Evolutionary conservation across 805 yeast genomes (phyloP), one percentile per base, ranked within the genome.

Genomic region (Candida easanensis): DNA sequence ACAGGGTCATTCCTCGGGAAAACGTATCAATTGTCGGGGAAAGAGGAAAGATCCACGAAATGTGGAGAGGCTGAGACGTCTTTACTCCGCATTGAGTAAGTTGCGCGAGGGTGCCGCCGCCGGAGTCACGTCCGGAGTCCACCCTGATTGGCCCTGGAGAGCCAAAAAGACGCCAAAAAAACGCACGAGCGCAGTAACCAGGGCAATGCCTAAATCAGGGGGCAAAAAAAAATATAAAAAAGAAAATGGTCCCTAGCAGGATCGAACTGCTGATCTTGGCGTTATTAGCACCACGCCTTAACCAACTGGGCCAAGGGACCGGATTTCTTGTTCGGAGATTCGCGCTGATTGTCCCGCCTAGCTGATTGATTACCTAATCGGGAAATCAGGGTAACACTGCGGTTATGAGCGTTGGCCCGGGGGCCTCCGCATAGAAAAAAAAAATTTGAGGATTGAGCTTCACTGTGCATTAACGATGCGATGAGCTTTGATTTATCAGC

Each of bases 181-280:
- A n/a, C n/a, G n/a, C 25, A 10, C 10, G 7, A 22, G 10, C 10
- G 25, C 25, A 7, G 10, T 10, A 8, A 22, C 25, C 25, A 22
- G 10, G 25, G 10, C 25, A 7, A 10, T 10, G 25, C 25, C 25
- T 8, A 7, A 8, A 10, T 10, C 10, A 10, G 10, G 25, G 10
- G 25, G 10, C 10, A 7, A 22, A 22, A 27, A 27, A 27, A 27
- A 27, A 27, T 9, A 6, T 5, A 25, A 38, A 46, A 51, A 43
- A 43, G 28, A 11, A 43, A 65, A 57, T 80, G 87, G 79, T 80
- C 84, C 84, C 84, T 80, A 78, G 84, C 87, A 77, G 87, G 87
- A 79, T 80, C 87, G 87, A 80, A 80, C 87, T 77, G 87, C 84
- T 79, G 87, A 80, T 80, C 87, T 61, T 60, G 62, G 64, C 65